Evolutionary conservation across 495 filamentous ascomycete genomes (phyloP), one percentile per base, ranked within the genome.

Genomic region (Trichocladium antarcticum): DNA sequence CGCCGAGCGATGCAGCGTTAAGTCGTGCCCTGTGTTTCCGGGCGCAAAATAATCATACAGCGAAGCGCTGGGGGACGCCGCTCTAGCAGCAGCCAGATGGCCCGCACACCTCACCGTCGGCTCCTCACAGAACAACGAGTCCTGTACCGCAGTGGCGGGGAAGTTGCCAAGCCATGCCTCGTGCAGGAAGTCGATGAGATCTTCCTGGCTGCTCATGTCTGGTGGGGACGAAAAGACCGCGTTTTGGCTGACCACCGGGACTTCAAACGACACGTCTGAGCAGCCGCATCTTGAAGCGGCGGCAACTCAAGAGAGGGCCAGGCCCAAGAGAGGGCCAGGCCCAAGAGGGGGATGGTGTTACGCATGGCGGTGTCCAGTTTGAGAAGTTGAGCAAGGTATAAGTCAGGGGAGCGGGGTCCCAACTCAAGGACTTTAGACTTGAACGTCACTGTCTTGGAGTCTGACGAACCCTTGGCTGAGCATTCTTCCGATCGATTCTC

Each of bases 1-100:
- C n/a, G 52, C 56, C 3, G 53, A 45, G 21, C 41, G 27, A 24
- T 45, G 41, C 46, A 55, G 28, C 47, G 47, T 46, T n/a, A 55
- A 19, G 31, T 27, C 22, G 15, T 55, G 52, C 1, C 52, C 52
- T 0, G 52, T 50, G 9, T 14, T 15, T 9, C 21, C 17, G 0
- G 52, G 47, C 12, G 35, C 22, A 28, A 34, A 50, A 20, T 19
- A 20, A 1, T 39, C 19, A 29, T 35, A 55, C 5, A 15, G 42
- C 6, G 2, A 24, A 15, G 47, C 42, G 11, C 35, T 38, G 2
- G 47, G 47, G 3, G 51, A 55, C 14, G 19, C 11, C 11, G 8
- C 24, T 7, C 29, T 16, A 10, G 41, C 45, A n/a, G 31, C 31
- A 1, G 3, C 11, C 15, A 54, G 10, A 5, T 34, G 49, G 12